Evolutionary conservation across 192 early-diverging fungal genomes (phyloP).

Genomic region (Helicostylum pulchrum): DNA sequence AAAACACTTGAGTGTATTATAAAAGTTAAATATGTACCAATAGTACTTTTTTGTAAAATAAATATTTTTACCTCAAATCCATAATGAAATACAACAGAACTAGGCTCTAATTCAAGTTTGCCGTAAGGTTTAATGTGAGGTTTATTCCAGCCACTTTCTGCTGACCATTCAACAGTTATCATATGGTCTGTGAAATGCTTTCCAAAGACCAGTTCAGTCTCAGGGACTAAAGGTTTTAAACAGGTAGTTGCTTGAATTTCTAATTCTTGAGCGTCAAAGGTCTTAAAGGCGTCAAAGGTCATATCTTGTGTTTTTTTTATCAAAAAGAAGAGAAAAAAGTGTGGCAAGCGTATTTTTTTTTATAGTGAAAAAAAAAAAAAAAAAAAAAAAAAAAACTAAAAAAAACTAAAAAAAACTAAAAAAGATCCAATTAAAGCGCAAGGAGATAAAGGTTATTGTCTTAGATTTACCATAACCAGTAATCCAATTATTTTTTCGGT

Average conservation of each 20-base stretch:
- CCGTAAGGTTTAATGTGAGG: constrained; percentile 86
- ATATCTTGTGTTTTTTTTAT: too few species aligned
- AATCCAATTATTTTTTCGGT: too few species aligned
- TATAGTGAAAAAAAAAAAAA: too few species aligned
- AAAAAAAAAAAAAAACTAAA: too few species aligned
- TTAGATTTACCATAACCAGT: too few species aligned
- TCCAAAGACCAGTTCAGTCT: constrained; percentile 79
- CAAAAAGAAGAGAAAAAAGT: too few species aligned
- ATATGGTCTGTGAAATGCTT: constrained; percentile 94
- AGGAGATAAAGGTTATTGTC: too few species aligned
- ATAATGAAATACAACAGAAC: constrained; percentile 93
- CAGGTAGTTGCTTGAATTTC: neutral
- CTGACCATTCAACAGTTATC: constrained; percentile 80
- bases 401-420: too few species aligned
- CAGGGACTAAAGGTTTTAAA: constrained; percentile 53
- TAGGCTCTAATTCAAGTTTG: constrained; percentile 76
- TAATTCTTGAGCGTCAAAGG: constrained; percentile 4
- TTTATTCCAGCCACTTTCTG: constrained; percentile 66
- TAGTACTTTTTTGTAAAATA: neutral
- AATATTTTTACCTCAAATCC: constrained; percentile 56
- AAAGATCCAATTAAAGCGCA: too few species aligned
- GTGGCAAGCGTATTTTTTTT: too few species aligned
- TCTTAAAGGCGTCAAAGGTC: too few species aligned
- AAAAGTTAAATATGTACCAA: too few species aligned
- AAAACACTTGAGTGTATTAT: constrained; percentile 60